Conservation (phyloP, 2,329 filamentous ascomycete genomes). For the Pseudopyrenochaeta lycopersici region DNA sequence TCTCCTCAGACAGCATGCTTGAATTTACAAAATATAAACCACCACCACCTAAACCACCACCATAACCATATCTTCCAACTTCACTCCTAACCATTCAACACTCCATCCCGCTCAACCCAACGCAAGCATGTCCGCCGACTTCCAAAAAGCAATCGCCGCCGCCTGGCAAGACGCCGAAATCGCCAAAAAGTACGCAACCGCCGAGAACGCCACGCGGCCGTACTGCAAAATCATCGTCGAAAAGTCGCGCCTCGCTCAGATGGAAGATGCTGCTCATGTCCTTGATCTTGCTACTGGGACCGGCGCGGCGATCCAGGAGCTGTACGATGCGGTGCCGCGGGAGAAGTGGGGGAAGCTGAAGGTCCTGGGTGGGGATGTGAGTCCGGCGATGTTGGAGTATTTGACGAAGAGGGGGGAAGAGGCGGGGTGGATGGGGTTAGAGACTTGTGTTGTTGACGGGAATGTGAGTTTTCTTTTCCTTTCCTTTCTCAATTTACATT, state of each 20-base stretch:
- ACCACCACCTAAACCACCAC: background rate
- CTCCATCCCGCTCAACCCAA: background rate
- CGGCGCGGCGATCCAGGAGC: conserved; percentile 26
- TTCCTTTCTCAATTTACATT: background rate
- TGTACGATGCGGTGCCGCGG: conserved; percentile 23
- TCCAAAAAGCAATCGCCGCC: background rate
- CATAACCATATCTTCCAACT: background rate
- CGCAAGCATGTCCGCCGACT: background rate
- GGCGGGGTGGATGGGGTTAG: conserved; percentile 28
- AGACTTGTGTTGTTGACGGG: conserved; percentile 26
- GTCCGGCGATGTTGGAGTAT: conserved; percentile 29
- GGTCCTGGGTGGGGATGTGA: conserved; percentile 34
- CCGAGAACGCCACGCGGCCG: conserved; percentile 30
- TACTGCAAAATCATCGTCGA: conserved; percentile 25
- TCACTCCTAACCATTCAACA: too few species aligned
- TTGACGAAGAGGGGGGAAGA: conserved; percentile 16
- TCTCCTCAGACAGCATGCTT: too few species aligned
- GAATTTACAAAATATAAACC: too few species aligned
- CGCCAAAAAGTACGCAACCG: conserved; percentile 26
- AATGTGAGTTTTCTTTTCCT: conserved; percentile 7
- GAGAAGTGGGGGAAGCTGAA: conserved; percentile 22
- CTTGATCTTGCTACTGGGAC: conserved; percentile 39
- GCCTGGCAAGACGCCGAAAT: conserved; percentile 14
- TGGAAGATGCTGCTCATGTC: conserved; percentile 11
- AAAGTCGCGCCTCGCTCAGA: conserved; percentile 5